Conservation (phyloP, 768 basidiomycete genomes). For the Pluteus cervinus region DNA sequence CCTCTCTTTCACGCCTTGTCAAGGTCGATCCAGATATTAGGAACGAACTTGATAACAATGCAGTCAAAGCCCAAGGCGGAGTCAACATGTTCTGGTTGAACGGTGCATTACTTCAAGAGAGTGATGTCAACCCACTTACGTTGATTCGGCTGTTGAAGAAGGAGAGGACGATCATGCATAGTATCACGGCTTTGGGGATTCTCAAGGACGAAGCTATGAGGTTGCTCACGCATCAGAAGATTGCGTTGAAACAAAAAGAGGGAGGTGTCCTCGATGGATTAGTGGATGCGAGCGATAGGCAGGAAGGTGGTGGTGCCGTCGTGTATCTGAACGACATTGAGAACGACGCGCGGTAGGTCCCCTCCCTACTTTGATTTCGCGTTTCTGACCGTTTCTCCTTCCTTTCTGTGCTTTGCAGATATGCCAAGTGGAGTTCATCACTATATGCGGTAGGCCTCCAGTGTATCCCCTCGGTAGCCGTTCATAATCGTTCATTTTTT, state of each 20-base stretch:
- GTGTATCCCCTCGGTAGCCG: neutral
- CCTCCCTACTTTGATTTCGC: constrained; percentile 10
- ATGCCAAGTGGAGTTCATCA: constrained; percentile 45
- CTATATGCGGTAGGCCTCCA: constrained; percentile 37
- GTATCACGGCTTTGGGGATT: constrained; percentile 59
- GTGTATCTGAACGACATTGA: constrained; percentile 91
- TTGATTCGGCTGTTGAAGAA: constrained; percentile 67
- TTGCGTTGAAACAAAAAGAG: constrained; percentile 47
- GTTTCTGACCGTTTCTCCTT: neutral
- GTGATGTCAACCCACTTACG: constrained; percentile 66
- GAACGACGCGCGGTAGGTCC: constrained; percentile 62
- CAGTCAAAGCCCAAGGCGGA: constrained; percentile 45
- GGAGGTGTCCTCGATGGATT: constrained; percentile 56
- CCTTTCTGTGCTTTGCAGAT: constrained; percentile 26
- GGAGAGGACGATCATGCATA: constrained; percentile 58
- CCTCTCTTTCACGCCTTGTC: constrained; percentile 67
- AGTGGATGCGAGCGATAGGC: constrained; percentile 87
- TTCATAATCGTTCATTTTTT: constrained; percentile 2
- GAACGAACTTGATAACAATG: constrained; percentile 54
- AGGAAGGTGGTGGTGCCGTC: constrained; percentile 69
- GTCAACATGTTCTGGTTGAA: constrained; percentile 74
- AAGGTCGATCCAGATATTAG: constrained; percentile 40
- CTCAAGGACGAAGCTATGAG: constrained; percentile 61
- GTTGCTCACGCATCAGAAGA: constrained; percentile 58
- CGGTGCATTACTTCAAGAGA: constrained; percentile 53